Conservation (phyloP, 495 filamentous ascomycete species). For the Baudoinia panamericana region DNA sequence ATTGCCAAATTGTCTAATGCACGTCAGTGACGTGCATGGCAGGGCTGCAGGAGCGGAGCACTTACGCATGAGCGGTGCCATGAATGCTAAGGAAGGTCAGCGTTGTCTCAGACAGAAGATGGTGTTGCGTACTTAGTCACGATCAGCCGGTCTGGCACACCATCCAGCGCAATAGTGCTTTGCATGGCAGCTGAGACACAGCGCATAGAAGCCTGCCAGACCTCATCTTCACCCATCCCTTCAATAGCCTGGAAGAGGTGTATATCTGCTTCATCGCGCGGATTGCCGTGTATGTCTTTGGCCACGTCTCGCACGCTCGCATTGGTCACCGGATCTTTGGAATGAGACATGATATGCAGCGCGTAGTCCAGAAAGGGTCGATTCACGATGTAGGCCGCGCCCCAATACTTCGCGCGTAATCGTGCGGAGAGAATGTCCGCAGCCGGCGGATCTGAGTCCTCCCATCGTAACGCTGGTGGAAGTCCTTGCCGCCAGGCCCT, state of each 20-base stretch:
- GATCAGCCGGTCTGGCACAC: conserved; percentile 48
- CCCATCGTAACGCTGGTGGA: conserved; percentile 45
- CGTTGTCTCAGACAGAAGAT: too few species aligned
- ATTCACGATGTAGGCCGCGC: conserved; percentile 79
- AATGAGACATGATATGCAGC: conserved; percentile 35
- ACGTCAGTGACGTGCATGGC: neutral
- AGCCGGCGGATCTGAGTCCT: conserved; percentile 46
- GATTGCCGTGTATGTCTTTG: conserved; percentile 11
- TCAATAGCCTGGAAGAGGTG: conserved; percentile 18
- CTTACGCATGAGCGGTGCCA: conserved; percentile 94
- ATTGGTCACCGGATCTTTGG: conserved; percentile 4
- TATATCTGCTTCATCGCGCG: conserved; percentile 14
- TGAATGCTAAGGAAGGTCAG: too few species aligned
- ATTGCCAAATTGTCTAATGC: conserved; percentile 83
- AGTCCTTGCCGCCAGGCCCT: conserved; percentile 34
- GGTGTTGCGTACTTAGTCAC: too few species aligned
- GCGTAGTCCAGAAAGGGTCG: conserved; percentile 61
- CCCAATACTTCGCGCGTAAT: conserved; percentile 87
- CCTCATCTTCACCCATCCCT: conserved; percentile 21
- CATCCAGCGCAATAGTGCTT: conserved; percentile 77
- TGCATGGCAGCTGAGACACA: conserved; percentile 63
- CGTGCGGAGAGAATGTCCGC: conserved; percentile 70
- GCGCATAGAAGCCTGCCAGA: conserved; percentile 31
- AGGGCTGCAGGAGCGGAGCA: too few species aligned
- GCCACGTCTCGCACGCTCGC: conserved; percentile 7